Base-by-base conservation (phyloP, 2,329 filamentous ascomycete genomes). In the Mollisia scopiformis region DNA sequence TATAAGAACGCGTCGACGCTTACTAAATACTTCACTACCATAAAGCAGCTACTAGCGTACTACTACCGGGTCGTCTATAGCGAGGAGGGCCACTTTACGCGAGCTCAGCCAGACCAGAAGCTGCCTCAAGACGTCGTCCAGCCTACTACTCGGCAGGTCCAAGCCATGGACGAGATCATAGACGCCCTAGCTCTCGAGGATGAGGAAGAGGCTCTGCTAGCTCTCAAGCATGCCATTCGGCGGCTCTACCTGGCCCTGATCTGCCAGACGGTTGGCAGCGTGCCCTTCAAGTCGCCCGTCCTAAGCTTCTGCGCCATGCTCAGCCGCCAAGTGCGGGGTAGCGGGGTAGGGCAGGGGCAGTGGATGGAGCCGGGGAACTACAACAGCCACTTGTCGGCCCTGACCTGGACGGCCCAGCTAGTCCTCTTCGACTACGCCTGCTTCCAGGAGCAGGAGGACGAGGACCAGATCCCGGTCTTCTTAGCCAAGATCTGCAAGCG, bases 21-120 rank as follows among this genome's bases (percentile, higher is more conserved):
- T 0, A 30, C 58, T 21, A 65, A 25, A 1, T 63, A 66, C 47
- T 65, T 65, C 25, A 57, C 37, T 19, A 58, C 31, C 13, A 58
- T 58, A 27, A 66, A 64, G 54, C 49, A 66, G 56, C 49, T 66
- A 13, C 6, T 66, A 14, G 49, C 55, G 19, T 66, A 62, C 54
- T 62, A 62, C 50, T 66, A 64, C 43, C 28, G 28, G 1, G 53
- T 64, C 7, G 39, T 64, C 14, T 55, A 62, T 52, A 11, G 25
- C 11, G 43, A 47, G 6, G 19, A 16, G 16, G 10, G 61, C 16
- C 33, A 63, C n/a, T 46, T 65, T 16, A 61, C 47, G 6, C 43
- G 6, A 19, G 14, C 43, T n/a, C 3, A 56, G 25, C 21, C 14
- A 14, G 31, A 58, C 47, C 6, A 65, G 27, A 23, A 11, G 30